Percentiles rank a stretch among this genome's conserved stretches.
Conservation (phyloP, 2,329 filamentous ascomycete genomes). For the Fusarium incarnatum region DNA sequence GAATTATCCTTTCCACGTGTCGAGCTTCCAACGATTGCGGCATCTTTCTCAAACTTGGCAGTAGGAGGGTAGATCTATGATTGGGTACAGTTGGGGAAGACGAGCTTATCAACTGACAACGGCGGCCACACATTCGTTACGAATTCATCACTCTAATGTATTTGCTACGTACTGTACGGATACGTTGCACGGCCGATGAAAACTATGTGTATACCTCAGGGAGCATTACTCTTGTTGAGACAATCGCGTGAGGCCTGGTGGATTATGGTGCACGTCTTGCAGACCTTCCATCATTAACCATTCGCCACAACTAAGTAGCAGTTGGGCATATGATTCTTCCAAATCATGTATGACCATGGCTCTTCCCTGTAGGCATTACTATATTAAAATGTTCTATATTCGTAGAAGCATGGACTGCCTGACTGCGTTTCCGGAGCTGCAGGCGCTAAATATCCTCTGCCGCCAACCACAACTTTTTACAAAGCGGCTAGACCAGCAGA, state of each 20-base stretch:
- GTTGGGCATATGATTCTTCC: not conserved
- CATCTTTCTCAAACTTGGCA: slow-evolving; percentile 12
- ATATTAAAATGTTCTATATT: not conserved
- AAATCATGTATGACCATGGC: not conserved
- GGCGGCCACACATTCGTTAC: not conserved
- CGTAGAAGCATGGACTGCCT: not conserved
- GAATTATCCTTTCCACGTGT: slow-evolving; percentile 33
- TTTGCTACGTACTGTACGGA: not conserved
- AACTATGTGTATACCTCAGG: not conserved
- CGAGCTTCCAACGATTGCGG: slow-evolving; percentile 10
- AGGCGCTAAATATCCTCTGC: not conserved
- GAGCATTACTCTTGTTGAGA: not conserved
- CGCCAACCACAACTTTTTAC: not conserved
- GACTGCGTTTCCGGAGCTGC: not conserved
- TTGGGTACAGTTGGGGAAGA: slow-evolving; percentile 7
- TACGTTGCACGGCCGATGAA: not conserved
- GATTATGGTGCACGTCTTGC: not conserved
- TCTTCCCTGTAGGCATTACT: not conserved
- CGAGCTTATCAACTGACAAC: not conserved
- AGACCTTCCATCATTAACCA: not conserved
- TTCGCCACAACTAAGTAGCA: not conserved
- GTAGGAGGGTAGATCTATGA: not conserved
- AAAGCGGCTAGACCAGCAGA: not conserved
- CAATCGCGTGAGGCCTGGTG: not conserved
- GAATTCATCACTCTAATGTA: not conserved